Evolutionary conservation across 2,329 filamentous ascomycete species (phyloP), one percentile per base, ranked within the genome.

Genomic region (Zopfia rhizophila): DNA sequence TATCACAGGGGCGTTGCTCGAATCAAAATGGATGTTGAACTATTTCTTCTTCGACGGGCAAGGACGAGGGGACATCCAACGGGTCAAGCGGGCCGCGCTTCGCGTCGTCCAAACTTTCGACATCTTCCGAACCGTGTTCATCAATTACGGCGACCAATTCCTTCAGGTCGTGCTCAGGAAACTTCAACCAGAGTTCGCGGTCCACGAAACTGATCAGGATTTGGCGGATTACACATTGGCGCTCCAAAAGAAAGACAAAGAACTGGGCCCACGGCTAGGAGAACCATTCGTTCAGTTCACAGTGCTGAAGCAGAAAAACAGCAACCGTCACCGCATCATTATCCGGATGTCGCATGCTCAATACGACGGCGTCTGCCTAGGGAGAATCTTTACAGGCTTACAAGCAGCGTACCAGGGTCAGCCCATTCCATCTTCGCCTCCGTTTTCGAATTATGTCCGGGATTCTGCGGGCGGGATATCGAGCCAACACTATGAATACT

Each of bases 291-390:
- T 40, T 5, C 28, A 27, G 24, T 51, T 50, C 36, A 18, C 42
- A 17, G 17, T 51, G n/a, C 22, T 48, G 3, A 33, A 25, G 30
- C 23, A 35, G 14, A 25, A 10, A 5, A 25, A 36, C 3, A 21
- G 18, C n/a, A 19, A 5, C 13, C 27, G 24, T 7, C 25, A 38
- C 7, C 38, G 42, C 1, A 16, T 56, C 7, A 14, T 54, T 8
- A 8, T 56, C 11, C 53, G 51, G 13, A 7, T 56, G 2, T 46
- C 51, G 3, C 55, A 58, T 30, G 55, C 55, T n/a, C 51, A 55
- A 23, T 58, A 58, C 22, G 52, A 58, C 25, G 45, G 55, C 1
- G 22, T 51, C 10, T 48, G 45, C 18, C 12, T 55, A 7, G 39
- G 38, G 8, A 31, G 18, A 10, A 46, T 51, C n/a, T 16, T 53